These are phyloP conservation scores for Balansia obtecta DNA, from an alignment of 2,329 filamentous ascomycete genomes.

Conservation along the genomic window DNA sequence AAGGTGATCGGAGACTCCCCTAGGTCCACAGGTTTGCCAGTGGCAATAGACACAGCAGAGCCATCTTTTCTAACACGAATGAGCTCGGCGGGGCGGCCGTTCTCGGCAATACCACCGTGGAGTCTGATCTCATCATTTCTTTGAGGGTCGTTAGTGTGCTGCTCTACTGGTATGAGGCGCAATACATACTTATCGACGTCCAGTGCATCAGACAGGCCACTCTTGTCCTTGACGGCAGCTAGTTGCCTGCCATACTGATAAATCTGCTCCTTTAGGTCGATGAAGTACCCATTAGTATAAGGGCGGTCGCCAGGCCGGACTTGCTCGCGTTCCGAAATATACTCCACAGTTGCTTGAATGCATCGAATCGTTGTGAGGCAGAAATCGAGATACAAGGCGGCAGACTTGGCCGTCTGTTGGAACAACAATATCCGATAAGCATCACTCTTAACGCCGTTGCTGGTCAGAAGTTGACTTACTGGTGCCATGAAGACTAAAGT, in stretches of 20 bases:
- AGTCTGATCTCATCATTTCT: slow-evolving; percentile 60
- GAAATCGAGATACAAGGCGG: slow-evolving; percentile 67
- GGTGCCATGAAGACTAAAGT: slow-evolving; percentile 81
- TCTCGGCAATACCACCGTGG: slow-evolving; percentile 68
- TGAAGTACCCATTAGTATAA: slow-evolving; percentile 93
- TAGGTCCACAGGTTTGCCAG: slow-evolving; percentile 50
- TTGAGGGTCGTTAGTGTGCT: slow-evolving; percentile 16
- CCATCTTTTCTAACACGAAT: slow-evolving; percentile 73
- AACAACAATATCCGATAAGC: slow-evolving; percentile 57
- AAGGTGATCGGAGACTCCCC: slow-evolving; percentile 39
- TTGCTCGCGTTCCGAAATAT: slow-evolving; percentile 76
- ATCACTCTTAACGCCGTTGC: slow-evolving; percentile 46
- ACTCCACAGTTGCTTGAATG: slow-evolving; percentile 79
- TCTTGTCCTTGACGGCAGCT: slow-evolving; percentile 58
- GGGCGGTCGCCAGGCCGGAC: slow-evolving; percentile 73
- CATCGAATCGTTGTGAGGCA: slow-evolving; percentile 83
- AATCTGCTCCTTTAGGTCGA: slow-evolving; percentile 92
- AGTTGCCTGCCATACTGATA: slow-evolving; percentile 79
- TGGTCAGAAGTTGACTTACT: slow-evolving; percentile 62
- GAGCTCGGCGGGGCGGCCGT: slow-evolving; percentile 72
- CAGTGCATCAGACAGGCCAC: slow-evolving; percentile 44
- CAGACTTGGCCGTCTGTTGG: slow-evolving; percentile 68
- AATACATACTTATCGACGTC: slow-evolving; percentile 44
- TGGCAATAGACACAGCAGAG: slow-evolving; percentile 66
- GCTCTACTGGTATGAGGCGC: slow-evolving; percentile 17